These are phyloP conservation scores for Coemansia javaensis DNA, from an alignment of 192 early-diverging fungal species.

Conservation along the genomic window DNA sequence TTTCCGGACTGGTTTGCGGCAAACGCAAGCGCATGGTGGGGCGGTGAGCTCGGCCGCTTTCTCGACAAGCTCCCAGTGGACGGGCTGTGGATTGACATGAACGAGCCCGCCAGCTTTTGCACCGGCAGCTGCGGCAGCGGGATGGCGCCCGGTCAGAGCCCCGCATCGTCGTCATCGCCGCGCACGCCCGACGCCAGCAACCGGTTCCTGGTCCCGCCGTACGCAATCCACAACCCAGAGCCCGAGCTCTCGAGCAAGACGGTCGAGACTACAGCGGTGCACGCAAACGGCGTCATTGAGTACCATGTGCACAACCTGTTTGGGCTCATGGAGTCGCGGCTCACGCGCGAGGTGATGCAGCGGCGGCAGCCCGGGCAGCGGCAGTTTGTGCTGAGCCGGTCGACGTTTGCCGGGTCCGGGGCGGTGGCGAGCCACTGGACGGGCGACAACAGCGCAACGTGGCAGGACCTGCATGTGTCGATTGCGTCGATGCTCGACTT, in stretches of 20 bases:
- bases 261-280: conserved; percentile 48
- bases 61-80: conserved; percentile 45
- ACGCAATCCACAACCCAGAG: conserved; percentile 50
- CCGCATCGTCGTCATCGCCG: conserved; percentile 14
- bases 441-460: conserved; percentile 62
- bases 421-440: conserved; percentile 30
- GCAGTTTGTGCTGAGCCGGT: conserved; percentile 61
- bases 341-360: conserved; percentile 43
- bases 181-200: conserved; percentile 37
- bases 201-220: conserved; percentile 42
- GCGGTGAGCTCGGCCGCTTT: conserved; percentile 38
- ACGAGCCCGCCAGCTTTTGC: conserved; percentile 63
- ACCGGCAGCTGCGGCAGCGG: conserved; percentile 53
- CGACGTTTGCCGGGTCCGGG: conserved; percentile 63
- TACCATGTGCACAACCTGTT: conserved; percentile 60
- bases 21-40: conserved; percentile 52
- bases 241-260: conserved; percentile 49
- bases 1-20: conserved; percentile 62
- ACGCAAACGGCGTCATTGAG: conserved; percentile 50
- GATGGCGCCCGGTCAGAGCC: conserved; percentile 8
- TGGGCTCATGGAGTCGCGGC: conserved; percentile 57
- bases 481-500: conserved; percentile 61
- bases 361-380: conserved; percentile 41
- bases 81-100: conserved; percentile 70
- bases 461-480: conserved; percentile 55